These are phyloP conservation scores for Trichoderma arundinaceum DNA, from an alignment of 2,329 filamentous ascomycete species.

Conservation along the genomic window DNA sequence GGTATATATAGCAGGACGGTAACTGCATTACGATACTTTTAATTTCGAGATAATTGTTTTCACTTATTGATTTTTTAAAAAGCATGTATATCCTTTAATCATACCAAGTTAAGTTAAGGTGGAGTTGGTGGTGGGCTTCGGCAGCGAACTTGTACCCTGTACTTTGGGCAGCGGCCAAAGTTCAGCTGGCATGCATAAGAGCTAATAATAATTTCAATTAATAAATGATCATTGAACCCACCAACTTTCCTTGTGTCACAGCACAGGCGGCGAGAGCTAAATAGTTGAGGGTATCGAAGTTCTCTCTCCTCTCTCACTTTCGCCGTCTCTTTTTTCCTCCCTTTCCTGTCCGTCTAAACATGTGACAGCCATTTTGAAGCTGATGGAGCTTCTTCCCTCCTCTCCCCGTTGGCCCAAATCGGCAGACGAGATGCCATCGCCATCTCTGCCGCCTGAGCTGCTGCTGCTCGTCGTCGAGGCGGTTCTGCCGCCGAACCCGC, in stretches of 20 bases:
- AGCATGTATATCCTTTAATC: neutral
- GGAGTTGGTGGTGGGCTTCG: conserved; percentile 5
- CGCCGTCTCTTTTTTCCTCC: no score
- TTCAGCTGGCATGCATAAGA: no score
- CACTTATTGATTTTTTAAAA: neutral
- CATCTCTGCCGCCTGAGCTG: conserved; percentile 44
- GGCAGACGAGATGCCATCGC: conserved; percentile 12
- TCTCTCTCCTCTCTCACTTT: no score
- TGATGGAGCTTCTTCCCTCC: conserved; percentile 32
- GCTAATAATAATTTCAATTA: no score
- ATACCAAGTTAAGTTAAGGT: neutral
- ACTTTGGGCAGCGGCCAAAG: neutral
- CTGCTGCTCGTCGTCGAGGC: conserved; percentile 46
- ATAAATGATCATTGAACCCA: no score
- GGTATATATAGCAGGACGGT: neutral
- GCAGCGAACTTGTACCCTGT: neutral
- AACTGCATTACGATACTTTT: neutral
- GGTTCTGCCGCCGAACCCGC: conserved; percentile 43
- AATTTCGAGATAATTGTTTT: neutral
- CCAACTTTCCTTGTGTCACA: no score
- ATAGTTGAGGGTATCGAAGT: no score
- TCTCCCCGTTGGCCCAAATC: neutral
- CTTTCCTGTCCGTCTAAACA: conserved; percentile 16
- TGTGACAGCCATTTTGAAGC: conserved; percentile 20
- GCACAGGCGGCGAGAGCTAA: no score